Evolutionary conservation across 2,329 filamentous ascomycete genomes (phyloP), one percentile per base, ranked within the genome.

Genomic region (Ophiostoma sp.): DNA sequence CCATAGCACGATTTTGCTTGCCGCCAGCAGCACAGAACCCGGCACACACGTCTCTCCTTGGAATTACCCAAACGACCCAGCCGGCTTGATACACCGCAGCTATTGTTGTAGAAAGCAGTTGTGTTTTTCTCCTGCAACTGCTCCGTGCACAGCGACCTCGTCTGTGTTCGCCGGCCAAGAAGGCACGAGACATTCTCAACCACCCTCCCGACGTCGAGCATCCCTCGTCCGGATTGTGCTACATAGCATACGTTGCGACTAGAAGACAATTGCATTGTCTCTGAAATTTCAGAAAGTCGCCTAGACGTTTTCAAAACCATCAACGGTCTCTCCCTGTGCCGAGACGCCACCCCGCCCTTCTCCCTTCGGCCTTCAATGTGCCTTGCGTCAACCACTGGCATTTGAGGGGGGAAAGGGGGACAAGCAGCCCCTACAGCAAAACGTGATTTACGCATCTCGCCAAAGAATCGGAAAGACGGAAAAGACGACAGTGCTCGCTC

Each of bases 381-480:
- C 68, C 45, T 67, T 67, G 60, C 67, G 58, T 47, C 40, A 27
- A 41, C 14, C 40, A 60, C 38, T 66, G 67, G 65, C 67, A 67
- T 67, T 67, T 69, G 69, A 70, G 14, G 65, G 67, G 65, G 60
- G 62, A 65, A 70, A 70, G 65, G 67, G 65, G 62, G 64, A 41
- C 7, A 58, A 41, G 14, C 44, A 66, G 16, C 62, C 5, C 63
- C n/a, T 38, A 11, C 8, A 64, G 40, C n/a, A 60, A 38, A 38
- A 60, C 55, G 18, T 27, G 55, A 38, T 38, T 38, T 14, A 55
- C 18, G 7, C 49, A 55, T 45, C 18, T 63, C 38, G 38, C 18
- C 60, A 44, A n/a, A 63, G 8, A 27, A 4, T 12, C 55, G 6
- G 27, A 60, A 6, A 14, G 58, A 42, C 41, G 12, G 38, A 62